Base-by-base conservation (phyloP, 1,284 basidiomycete species). In the Fistulina hepatica region DNA sequence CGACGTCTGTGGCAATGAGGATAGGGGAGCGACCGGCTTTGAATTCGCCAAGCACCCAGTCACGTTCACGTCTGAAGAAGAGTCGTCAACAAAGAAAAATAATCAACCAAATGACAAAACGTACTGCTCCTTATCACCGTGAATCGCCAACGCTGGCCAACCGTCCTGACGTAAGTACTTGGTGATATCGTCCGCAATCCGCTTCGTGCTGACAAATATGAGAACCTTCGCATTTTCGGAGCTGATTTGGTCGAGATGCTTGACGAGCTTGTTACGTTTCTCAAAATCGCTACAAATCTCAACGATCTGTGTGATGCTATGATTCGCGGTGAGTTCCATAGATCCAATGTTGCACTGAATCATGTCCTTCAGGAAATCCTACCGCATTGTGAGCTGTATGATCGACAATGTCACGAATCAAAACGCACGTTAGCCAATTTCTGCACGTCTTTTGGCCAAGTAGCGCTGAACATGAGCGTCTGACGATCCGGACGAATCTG, bases 391-490 rank as follows among this genome's bases (percentile, higher is more conserved):
- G 23, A 42, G 37, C 46, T 15, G 48, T 42, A 13, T n/a, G n/a
- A 21, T 8, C 26, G 4, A 15, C 19, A 11, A 13, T 8, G 21
- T 15, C 12, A 32, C 25, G 19, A 16, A 20, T 17, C n/a, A n/a
- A n/a, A 32, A 28, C 3, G 28, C 51, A 85, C 82, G 53, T 78
- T 81, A 26, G 94, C 94, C 45, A 99, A 76, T 52, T 92, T 89
- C 67, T 99, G 94, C 4, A 99, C 95, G 54, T 99, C 94, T 65
- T 97, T 97, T 22, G 94, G 94, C 94, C 94, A 99, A 16, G 95
- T 99, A 17, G 94, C 94, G 40, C 92, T 97, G 71, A 99, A 99
- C 77, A 92, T 89, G 44, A 93, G 71, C 1, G 90, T 92, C 58
- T 97, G 93, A 56, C 91, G 80, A 65, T 97, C 93, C 27, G 92